Evolutionary conservation across 2,329 filamentous ascomycete species (phyloP).

Genomic region (Macroventuria anomochaeta): DNA sequence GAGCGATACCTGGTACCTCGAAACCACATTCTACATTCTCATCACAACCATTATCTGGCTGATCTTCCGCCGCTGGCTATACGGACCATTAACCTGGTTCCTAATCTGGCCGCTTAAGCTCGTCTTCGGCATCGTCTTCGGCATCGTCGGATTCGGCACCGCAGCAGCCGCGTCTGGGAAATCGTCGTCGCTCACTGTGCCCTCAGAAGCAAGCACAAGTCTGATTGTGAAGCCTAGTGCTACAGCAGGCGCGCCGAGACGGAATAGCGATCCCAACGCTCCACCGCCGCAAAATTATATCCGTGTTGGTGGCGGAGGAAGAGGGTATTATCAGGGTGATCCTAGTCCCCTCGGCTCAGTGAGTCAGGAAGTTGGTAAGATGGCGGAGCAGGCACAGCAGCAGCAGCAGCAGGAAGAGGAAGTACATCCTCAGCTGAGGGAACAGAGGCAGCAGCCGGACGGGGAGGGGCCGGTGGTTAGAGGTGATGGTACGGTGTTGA

Average conservation of each 20-base stretch:
- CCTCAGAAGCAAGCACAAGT: conserved; percentile 35
- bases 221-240: conserved; percentile 57
- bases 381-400: conserved; percentile 49
- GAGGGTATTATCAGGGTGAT: conserved; percentile 51
- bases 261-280: conserved; percentile 35
- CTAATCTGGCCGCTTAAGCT: conserved; percentile 81
- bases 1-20: conserved; percentile 97
- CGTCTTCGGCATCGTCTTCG: conserved; percentile 65
- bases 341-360: conserved; percentile 45
- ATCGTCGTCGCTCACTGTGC: conserved; percentile 24
- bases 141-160: conserved; percentile 61
- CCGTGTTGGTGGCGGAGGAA: conserved; percentile 59
- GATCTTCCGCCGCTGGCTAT: conserved; percentile 81
- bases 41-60: conserved; percentile 82
- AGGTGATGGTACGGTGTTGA: conserved; percentile 56
- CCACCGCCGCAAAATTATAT: conserved; percentile 46
- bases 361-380: conserved; percentile 52
- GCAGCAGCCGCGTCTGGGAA: conserved; percentile 24
- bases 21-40: conserved; percentile 86
- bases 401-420: conserved; percentile 36
- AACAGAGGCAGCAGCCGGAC: conserved; percentile 30
- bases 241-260: conserved; percentile 43
- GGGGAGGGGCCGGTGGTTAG: conserved; percentile 45
- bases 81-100: conserved; percentile 90
- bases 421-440: conserved; percentile 34